These are phyloP conservation scores for Miscanthus sacchariflorus DNA, from an alignment of 202 grass and related monocot genomes.

Conservation along the genomic window DNA sequence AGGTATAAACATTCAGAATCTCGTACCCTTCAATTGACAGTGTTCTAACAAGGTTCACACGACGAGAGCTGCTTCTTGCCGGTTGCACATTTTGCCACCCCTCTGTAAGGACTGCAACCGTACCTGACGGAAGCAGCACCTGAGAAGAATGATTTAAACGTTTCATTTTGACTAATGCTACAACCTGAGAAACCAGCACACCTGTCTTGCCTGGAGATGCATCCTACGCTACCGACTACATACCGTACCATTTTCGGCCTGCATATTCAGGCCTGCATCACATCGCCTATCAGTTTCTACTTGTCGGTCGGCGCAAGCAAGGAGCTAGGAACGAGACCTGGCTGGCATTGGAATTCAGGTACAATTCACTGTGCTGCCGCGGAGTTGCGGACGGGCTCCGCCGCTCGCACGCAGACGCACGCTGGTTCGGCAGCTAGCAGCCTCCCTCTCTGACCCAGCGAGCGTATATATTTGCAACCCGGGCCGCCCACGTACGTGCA, in stretches of 20 bases:
- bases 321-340: neutral
- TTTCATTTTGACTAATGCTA: no score
- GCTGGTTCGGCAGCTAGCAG: neutral
- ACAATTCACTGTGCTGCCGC: neutral
- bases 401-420: slow-evolving; percentile 13
- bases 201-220: no score
- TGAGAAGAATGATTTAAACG: no score
- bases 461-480: neutral
- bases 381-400: slow-evolving; percentile 6
- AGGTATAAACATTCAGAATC: no score
- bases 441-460: slow-evolving; percentile 27
- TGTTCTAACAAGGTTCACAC: no score
- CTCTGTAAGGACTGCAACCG: no score
- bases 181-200: neutral
- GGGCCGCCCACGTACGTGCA: neutral
- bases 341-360: neutral
- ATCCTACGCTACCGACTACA: no score
- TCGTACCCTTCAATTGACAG: no score
- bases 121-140: no score
- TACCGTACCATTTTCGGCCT: neutral
- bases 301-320: neutral
- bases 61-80: no score
- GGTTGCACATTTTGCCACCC: no score
- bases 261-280: neutral
- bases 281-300: neutral